Evolutionary conservation across 345 rosid genomes (phyloP), one percentile per base, ranked within the genome.

Genomic region (Brassica carinata): DNA sequence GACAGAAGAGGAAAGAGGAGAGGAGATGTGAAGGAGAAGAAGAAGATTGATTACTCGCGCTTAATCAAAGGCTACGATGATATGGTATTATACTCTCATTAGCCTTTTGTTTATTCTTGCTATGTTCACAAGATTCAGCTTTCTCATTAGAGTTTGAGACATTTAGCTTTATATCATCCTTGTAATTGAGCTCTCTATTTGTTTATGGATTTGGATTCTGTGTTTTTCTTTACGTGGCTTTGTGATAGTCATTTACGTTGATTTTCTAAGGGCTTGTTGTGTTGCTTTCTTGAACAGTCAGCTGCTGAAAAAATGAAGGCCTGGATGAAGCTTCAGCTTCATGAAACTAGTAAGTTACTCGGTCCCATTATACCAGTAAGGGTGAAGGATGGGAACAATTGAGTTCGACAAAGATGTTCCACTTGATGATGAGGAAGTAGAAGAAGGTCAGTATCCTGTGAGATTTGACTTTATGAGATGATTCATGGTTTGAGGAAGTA

Each of bases 231-330:
- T 3, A 2, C 30, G 30, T 27, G 3, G 30, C 30, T 27, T 27
- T 27, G 30, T 27, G 4, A 27, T 27, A 27, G 43, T 36, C 5
- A 1, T 36, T 63, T 36, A 0, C 27, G 13, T 45, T 69, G 36
- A 26, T 63, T 7, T 45, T 7, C 7, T 66, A 29, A 19, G 14
- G 58, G 72, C 59, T 62, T 7, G 14, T 43, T 66, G 38, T 76
- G 78, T 69, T 85, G 80, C 71, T 83, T 77, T 84, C 78, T 43
- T 81, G 72, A 64, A 80, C 87, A 93, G 98, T 84, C 92, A 31
- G 87, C 90, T 26, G 94, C 94, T 83, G 98, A 88, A 68, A 93
- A 87, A 76, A 93, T 93, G 67, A 95, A 95, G 83, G 98, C 98
- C 75, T 87, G 84, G 89, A 95, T 88, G 97, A 95, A 91, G 79